phyloP scores from a whole-genome alignment of 441 rosid genomes.

The Pelargonium fulgidum region DNA sequence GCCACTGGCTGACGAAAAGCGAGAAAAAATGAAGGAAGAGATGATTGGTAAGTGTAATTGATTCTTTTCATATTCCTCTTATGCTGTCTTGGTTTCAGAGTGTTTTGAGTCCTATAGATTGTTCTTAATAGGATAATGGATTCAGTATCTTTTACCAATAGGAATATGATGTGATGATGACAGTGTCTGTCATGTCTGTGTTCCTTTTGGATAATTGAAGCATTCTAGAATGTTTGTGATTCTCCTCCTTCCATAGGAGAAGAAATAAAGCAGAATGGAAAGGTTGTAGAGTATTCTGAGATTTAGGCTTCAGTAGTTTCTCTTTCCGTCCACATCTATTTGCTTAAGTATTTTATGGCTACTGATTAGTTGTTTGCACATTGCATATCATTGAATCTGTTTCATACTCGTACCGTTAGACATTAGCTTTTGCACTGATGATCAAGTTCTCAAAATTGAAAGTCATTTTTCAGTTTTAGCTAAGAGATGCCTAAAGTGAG shows the following conservation, averaged over 20 bases:
- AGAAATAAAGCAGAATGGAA: background rate
- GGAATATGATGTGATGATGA: background rate
- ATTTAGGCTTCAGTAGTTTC: background rate
- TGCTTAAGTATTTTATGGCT: background rate
- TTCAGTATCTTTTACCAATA: background rate
- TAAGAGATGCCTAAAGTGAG: background rate
- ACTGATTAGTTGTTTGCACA: background rate
- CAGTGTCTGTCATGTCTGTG: background rate
- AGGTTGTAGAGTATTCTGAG: background rate
- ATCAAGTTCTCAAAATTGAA: background rate
- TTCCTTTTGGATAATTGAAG: background rate
- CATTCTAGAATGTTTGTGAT: background rate
- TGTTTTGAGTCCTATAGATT: background rate
- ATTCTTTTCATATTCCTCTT: background rate
- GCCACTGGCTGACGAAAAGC: slow-evolving; percentile 79
- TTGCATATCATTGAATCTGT: background rate
- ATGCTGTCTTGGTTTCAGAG: background rate
- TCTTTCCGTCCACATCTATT: background rate
- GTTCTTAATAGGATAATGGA: background rate
- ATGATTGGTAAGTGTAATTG: slow-evolving; percentile 62
- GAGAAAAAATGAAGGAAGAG: slow-evolving; percentile 96
- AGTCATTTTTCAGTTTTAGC: background rate
- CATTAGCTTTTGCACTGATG: background rate
- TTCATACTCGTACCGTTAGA: background rate
- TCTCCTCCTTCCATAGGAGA: background rate